Base-by-base conservation (phyloP, 352 stramenopile genomes). In the Phytophthora citrophthora region DNA sequence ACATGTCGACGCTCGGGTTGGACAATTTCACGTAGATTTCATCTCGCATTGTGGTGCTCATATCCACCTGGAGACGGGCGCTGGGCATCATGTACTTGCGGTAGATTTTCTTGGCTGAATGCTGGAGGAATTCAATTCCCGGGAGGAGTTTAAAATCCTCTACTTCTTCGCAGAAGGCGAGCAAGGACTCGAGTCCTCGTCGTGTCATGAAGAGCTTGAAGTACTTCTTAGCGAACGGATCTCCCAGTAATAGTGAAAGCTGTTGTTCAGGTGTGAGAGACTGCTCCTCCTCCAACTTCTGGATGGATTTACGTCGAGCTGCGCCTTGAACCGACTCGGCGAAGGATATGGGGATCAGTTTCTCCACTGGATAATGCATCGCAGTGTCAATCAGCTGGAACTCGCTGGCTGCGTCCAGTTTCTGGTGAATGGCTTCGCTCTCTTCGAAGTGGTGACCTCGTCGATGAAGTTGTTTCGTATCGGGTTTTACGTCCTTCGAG, bases 41-140 rank as follows among this genome's bases (percentile, higher is more conserved):
- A 29, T 92, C 79, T 10, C 86, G 84, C 82, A 94, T 93, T 6
- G 79, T 73, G 7, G 75, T 85, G 62, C 80, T 91, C 83, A 94
- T 94, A 70, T 94, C 86, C 0, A 94, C 86, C 54, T 94, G 86
- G 24, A 94, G 71, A 45, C 88, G 85, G 23, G 86, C 82, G 34
- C 65, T 86, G 13, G 83, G 82, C 49, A 89, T 70, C 44, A 94
- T 88, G 56, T 94, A 94, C 64, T 94, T 94, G 48, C 83, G 80
- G 53, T 90, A 93, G 53, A 94, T 90, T 64, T 94, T 94, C 68
- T 90, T 92, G 57, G 86, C 86, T 16, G 81, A 88, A 60, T 93
- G 86, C 64, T 94, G 86, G 18, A 94, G 72, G 52, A 87, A 94
- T 59, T 94, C 86, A 56, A 94, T 92, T 26, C 86, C 86, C 4